phyloP scores from a whole-genome alignment of 441 rosid genomes.

The Gossypium lobatum region DNA sequence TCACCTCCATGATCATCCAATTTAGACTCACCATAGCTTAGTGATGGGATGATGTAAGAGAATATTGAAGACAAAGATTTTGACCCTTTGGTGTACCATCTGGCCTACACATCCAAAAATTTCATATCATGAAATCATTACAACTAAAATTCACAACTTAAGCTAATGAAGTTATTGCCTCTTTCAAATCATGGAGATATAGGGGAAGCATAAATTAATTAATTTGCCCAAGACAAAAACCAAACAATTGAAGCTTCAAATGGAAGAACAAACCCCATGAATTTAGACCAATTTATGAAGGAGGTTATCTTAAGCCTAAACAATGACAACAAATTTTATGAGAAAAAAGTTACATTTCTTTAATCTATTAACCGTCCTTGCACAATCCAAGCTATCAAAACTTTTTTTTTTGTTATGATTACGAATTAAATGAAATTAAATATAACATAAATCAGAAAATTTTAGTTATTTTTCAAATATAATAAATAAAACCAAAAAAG shows the following conservation, averaged over 20 bases:
- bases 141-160: not conserved
- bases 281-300: not conserved
- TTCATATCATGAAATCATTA: constrained; percentile 16
- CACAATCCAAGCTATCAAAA: not conserved
- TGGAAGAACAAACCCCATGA: not conserved
- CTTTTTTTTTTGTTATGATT: not conserved
- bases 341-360: not conserved
- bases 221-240: not conserved
- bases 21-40: constrained; percentile 33
- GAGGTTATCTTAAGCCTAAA: not conserved
- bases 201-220: not conserved
- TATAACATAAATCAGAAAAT: not conserved
- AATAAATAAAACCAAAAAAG: not conserved
- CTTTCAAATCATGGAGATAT: not conserved
- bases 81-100: constrained; percentile 35
- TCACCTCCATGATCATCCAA: constrained; percentile 29
- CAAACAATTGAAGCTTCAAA: not conserved
- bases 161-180: not conserved
- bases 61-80: constrained; percentile 47
- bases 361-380: not conserved
- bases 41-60: constrained; percentile 38
- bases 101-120: constrained; percentile 60
- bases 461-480: not conserved
- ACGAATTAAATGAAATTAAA: not conserved
- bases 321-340: not conserved